phyloP scores from a whole-genome alignment of 257 asterid genomes.

The Echites panduratus region DNA sequence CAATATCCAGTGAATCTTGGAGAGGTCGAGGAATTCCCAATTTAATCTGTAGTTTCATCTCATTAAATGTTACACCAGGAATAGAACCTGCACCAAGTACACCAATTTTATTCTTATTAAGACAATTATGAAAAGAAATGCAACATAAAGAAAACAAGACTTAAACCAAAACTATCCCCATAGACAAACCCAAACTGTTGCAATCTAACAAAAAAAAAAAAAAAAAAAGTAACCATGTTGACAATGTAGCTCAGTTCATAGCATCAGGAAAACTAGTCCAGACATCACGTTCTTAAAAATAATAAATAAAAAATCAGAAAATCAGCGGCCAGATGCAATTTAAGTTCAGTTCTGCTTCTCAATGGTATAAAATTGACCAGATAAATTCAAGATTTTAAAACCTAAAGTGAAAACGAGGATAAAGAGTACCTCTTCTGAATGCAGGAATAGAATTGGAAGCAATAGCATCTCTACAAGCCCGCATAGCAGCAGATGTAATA shows the following conservation, averaged over 20 bases:
- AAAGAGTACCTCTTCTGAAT: constrained; percentile 61
- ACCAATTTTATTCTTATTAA: background rate
- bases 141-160: background rate
- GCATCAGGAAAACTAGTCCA: background rate
- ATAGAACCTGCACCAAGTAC: constrained; percentile 49
- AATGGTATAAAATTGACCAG: background rate
- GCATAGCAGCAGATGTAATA: constrained; percentile 84
- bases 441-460: constrained; percentile 94
- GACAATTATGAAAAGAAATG: background rate
- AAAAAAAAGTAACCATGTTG: background rate
- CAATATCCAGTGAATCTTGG: constrained; percentile 63
- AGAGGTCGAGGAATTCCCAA: constrained; percentile 81
- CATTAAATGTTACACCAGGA: constrained; percentile 86
- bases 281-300: background rate
- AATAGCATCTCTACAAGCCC: constrained; percentile 88
- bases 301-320: background rate
- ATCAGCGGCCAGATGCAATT: background rate
- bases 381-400: background rate
- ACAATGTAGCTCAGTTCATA: background rate
- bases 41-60: constrained; percentile 94
- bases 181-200: background rate
- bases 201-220: background rate
- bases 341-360: background rate
- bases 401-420: no score
- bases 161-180: background rate